Evolutionary conservation across 768 basidiomycete genomes (phyloP), one percentile per base, ranked within the genome.

Genomic region (Agaricus blazei): DNA sequence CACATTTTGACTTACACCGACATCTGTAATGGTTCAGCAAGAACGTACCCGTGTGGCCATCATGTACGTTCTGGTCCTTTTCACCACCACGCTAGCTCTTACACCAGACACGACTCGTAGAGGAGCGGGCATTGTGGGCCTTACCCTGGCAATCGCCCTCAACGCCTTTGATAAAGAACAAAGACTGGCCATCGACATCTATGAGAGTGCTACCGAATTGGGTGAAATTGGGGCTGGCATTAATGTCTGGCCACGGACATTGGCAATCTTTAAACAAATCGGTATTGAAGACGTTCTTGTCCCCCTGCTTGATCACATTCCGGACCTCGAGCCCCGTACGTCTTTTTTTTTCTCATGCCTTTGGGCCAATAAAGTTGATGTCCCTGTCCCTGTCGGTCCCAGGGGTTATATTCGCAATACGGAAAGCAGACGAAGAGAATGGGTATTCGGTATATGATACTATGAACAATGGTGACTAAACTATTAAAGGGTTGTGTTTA

Each of bases 191-290:
- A 63, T 79, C 6, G 68, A 72, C n/a, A 58, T 79, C 7, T 80
- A 75, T 57, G 78, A 80, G 48, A 67, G 72, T 7, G 65, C 75
- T 1, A 59, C 71, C 0, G 62, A 62, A 15, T 68, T 80, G 38
- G 67, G 68, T 2, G 73, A 75, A 44, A 65, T 75, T 41, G 78
- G 78, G 5, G 77, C 76, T 9, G 78, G 77, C 0, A 72, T 80
- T 45, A 67, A 64, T 4, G 59, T 77, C 5, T 78, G 70, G 69
- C 36, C 69, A 9, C 49, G 59, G 27, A 58, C 57, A 6, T 57
- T 52, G 59, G 53, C 56, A 38, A 57, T 62, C 23, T 34, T 59
- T 34, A 58, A 56, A 24, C 31, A 48, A 9, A 50, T 62, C 14
- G 59, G 56, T 24, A 36, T 62, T n/a, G 59, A 53, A 9, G 55